Conservation (phyloP, 2,329 filamentous ascomycete species). For the Chaetomiaceae sp. region DNA sequence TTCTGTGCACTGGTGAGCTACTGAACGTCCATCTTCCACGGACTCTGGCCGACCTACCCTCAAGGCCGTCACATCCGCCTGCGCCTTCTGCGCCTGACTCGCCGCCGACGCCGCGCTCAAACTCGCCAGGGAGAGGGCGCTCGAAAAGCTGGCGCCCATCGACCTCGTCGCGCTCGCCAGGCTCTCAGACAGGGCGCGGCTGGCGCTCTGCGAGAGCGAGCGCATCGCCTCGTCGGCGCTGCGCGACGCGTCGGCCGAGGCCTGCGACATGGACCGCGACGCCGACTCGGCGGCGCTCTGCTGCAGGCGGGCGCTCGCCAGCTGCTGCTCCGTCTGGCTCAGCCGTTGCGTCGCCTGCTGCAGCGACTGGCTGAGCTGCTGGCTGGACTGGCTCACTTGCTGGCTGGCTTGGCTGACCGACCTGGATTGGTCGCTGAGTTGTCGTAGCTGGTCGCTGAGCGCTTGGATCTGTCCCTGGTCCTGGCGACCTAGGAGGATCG, state of each 20-base stretch:
- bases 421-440: slow-evolving; percentile 29
- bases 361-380: slow-evolving; percentile 31
- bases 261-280: slow-evolving; percentile 23
- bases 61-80: slow-evolving; percentile 31
- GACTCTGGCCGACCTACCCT: slow-evolving; percentile 25
- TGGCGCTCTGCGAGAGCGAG: slow-evolving; percentile 29
- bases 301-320: slow-evolving; percentile 20
- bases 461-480: slow-evolving; percentile 29
- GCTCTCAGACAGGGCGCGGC: slow-evolving; percentile 23
- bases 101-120: slow-evolving; percentile 25
- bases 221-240: slow-evolving; percentile 21
- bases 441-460: slow-evolving; percentile 29
- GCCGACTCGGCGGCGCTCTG: slow-evolving; percentile 27
- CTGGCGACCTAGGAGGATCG: slow-evolving; percentile 21
- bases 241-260: slow-evolving; percentile 25
- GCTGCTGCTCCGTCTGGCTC: slow-evolving; percentile 22
- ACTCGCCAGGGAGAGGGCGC: slow-evolving; percentile 29
- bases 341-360: slow-evolving; percentile 29
- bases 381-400: slow-evolving; percentile 32
- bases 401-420: slow-evolving; percentile 32
- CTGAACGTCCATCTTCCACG: background rate
- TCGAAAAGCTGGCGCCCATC: slow-evolving; percentile 26
- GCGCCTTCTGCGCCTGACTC: slow-evolving; percentile 29
- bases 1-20: slow-evolving; percentile 17
- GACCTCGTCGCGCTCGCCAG: slow-evolving; percentile 30